Evolutionary conservation across 2,329 filamentous ascomycete genomes (phyloP), one percentile per base, ranked within the genome.

Genomic region (Nemania sp.): DNA sequence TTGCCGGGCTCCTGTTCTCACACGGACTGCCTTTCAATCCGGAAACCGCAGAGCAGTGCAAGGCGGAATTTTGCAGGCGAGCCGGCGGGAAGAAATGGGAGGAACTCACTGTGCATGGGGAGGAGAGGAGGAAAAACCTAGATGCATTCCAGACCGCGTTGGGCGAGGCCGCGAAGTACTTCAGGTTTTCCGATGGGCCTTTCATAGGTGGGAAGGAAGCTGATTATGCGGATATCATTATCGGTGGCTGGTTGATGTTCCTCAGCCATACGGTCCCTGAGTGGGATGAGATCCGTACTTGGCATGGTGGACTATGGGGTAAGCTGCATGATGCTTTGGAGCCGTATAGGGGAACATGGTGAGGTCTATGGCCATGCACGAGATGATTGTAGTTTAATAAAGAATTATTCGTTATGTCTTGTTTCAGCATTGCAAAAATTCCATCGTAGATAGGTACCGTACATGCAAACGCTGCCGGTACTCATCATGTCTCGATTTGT

Each of bases 1-100:
- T 71, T 0, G 74, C 81, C 55, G 69, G 70, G 0, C 53, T 64
- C 3, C 73, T 86, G 0, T 67, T 70, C 44, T 62, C 63, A 0
- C 49, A 75, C 1, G 64, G 65, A 1, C 64, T 85, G 11, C 81
- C 78, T 0, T 76, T 84, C 26, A 77, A 84, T 47, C 78, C 79
- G 0, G 74, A 68, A 1, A 76, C 72, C 1, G 77, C 69, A 0
- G 76, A 79, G 23, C 60, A 59, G 2, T 69, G 59, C 22, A 78
- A 75, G 65, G 76, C 74, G 1, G 75, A 78, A 17, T 79, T 85
- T 47, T 68, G 74, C 6, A 68, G 73, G 39, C 76, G 83, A 2
- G 73, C 76, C 0, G 75, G 77, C 0, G 57, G 75, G 11, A 58
- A 57, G 3, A 68, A 64, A 2, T 84, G 77, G 73, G 75, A 79